Evolutionary conservation across 2,329 filamentous ascomycete species (phyloP), one percentile per base, ranked within the genome.

Genomic region (Trematosphaeria pertusa): DNA sequence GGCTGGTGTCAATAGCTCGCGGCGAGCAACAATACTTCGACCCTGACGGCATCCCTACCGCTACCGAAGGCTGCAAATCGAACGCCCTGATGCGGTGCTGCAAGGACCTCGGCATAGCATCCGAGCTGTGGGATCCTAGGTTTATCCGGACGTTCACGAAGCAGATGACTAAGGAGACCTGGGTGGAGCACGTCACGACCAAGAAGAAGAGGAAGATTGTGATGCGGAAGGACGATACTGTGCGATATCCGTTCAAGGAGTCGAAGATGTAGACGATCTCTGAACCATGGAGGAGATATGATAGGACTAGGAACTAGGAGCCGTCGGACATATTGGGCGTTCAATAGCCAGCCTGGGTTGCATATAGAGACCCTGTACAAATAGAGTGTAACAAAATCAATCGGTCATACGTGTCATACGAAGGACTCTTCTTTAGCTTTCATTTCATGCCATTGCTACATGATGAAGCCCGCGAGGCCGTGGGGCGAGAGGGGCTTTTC

Each of bases 1-100:
- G 93, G 53, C 87, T 97, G 57, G 89, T 97, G 34, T 91, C 88
- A 20, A 88, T 97, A 59, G 91, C 94, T 1, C 88, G 94, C 58
- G 94, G 94, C 68, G 94, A 97, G 74, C 93, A 96, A 78, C 85
- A 89, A 58, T 99, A 95, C 75, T 99, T 97, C 76, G 85, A 83
- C 60, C 83, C 90, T 24, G 92, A 97, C 60, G 88, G 88, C 44
- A 91, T 99, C 54, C 91, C 94, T 19, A 96, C 92, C 1, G 92
- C 94, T 7, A 92, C 92, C 50, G 94, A 99, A 75, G 94, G 94
- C 42, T 96, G 91, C 81, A 97, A 97, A 75, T 96, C 91, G 54
- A 99, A 99, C 70, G 94, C 94, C 10, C 81, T 99, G 58, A 95
- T 97, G 86, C 89, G 94, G 48, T 97, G 93, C 81, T 97, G 94